Evolutionary conservation across 208 protist genomes (phyloP), one percentile per base, ranked within the genome.

Genomic region (Crithidia acanthocephali): DNA sequence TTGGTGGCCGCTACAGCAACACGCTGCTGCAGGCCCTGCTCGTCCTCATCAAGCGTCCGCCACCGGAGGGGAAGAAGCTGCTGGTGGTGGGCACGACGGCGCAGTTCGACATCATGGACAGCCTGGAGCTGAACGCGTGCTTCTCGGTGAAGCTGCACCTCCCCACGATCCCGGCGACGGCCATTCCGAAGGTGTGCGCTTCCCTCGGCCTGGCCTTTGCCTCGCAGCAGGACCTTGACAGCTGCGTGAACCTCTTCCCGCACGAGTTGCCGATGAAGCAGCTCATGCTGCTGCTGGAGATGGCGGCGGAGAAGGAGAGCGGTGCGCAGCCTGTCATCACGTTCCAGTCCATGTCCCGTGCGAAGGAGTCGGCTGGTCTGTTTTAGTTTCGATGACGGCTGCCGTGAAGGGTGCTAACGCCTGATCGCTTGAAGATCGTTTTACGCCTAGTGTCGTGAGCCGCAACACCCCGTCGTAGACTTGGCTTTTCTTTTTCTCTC

Each of bases 1-100:
- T 99, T 56, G 99, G 99, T 11, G 97, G 98, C 25, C 92, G 98
- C 37, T 99, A 99, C 91, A 99, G 98, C 32, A 99, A 99, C 78
- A 67, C 85, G 13, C 88, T 99, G 35, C 88, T 99, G 22, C 98
- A 99, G 79, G 87, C 98, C 0, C 86, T 99, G 16, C 76, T 99
- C 0, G 97, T 99, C 15, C 86, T 99, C 0, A 87, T 99, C 56
- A 98, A 98, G 71, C 96, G 96, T 53, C 70, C 74, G 8, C 98
- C 98, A 37, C 94, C 97, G 50, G 76, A 92, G 71, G 92, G 89
- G 7, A 88, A 90, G 68, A 98, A 98, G 74, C 82, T 99, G 18
- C 77, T 99, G 6, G 84, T 99, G 15, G 76, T 99, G 60, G 98
- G 84, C 40, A 99, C 98, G 0, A 99, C 98, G 13, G 84, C 88